Evolutionary conservation across 768 basidiomycete species (phyloP), one percentile per base, ranked within the genome.

Genomic region (Kondoa malvinella): DNA sequence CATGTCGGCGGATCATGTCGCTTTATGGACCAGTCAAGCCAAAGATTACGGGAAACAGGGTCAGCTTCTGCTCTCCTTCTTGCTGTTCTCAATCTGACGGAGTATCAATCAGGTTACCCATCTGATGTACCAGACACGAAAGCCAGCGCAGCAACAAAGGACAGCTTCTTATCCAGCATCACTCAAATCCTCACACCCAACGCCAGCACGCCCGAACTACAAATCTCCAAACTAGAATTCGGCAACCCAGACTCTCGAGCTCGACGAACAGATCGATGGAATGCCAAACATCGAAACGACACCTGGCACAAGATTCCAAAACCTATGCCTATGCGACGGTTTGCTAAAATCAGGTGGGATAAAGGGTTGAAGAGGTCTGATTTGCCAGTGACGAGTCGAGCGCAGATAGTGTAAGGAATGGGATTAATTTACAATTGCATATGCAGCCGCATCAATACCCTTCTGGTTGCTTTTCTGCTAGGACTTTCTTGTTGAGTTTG

Each of bases 401-500:
- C 40, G 8, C 40, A 50, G 40, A 21, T 21, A 50, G 40, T 21
- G 40, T 21, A 50, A 50, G 40, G 40, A 50, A 21, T 8, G 40
- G 12, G 40, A 50, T 8, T 8, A 8, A 8, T 8, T 8, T 50
- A 50, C 40, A 50, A 50, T 50, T 50, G 40, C 40, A 50, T 50
- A 50, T 50, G 12, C 40, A 21, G 21, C 21, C 21, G 8, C n/a
- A n/a, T n/a, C n/a, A n/a, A n/a, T 50, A 50, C 21, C 12, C 40
- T 50, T 50, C 40, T 21, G 40, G 40, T 50, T 8, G 8, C 8
- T 8, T 8, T 50, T 8, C 40, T 50, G 8, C 40, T 21, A 50
- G 21, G 40, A 50, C 62, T 57, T 67, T 33, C 56, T 69, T 66
- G 25, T 57, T 40, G 4, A 69, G 67, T 27, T 67, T 57, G 34